phyloP scores from a whole-genome alignment of 148 eudicot genomes.

The Chenopodium berlandieri region DNA sequence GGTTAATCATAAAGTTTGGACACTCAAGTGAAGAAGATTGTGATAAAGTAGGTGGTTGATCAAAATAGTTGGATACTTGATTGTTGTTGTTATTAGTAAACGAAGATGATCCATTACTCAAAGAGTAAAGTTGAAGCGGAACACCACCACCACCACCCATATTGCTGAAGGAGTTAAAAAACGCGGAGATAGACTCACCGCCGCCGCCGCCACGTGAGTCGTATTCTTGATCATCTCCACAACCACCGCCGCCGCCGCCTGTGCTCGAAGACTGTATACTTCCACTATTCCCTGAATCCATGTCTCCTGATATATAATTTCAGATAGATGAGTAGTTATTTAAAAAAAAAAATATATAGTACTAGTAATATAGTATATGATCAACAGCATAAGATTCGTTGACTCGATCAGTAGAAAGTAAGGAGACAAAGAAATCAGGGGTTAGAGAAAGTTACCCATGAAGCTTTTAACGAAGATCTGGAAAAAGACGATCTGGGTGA shows the following conservation, averaged over 20 bases:
- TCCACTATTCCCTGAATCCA: slow-evolving; percentile 73
- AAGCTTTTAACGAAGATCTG: slow-evolving; percentile 30
- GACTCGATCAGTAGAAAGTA: neutral
- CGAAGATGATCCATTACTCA: slow-evolving; percentile 6
- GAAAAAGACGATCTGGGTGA: slow-evolving; percentile 17
- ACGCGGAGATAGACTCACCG: slow-evolving; percentile 13
- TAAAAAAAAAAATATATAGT: no score
- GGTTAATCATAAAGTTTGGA: slow-evolving; percentile 30
- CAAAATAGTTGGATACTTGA: slow-evolving; percentile 15
- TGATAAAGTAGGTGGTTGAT: slow-evolving; percentile 12
- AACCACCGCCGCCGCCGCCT: slow-evolving; percentile 19
- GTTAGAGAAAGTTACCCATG: slow-evolving; percentile 31
- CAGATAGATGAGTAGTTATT: no score
- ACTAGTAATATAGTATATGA: neutral
- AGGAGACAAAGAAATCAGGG: neutral
- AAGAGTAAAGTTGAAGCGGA: slow-evolving; percentile 31
- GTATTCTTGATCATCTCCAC: slow-evolving; percentile 61
- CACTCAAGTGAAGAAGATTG: slow-evolving; percentile 6
- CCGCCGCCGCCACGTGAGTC: slow-evolving; percentile 37
- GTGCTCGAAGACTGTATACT: slow-evolving; percentile 61
- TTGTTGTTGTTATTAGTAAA: neutral
- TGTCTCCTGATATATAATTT: slow-evolving; percentile 19
- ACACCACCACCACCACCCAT: neutral
- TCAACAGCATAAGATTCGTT: neutral
- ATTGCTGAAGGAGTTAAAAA: slow-evolving; percentile 22